A percentile compares a stretch with the other conserved stretches of the same genome.
phyloP scores from a whole-genome alignment of 176 grass and related monocot genomes.

The Canna indica region DNA sequence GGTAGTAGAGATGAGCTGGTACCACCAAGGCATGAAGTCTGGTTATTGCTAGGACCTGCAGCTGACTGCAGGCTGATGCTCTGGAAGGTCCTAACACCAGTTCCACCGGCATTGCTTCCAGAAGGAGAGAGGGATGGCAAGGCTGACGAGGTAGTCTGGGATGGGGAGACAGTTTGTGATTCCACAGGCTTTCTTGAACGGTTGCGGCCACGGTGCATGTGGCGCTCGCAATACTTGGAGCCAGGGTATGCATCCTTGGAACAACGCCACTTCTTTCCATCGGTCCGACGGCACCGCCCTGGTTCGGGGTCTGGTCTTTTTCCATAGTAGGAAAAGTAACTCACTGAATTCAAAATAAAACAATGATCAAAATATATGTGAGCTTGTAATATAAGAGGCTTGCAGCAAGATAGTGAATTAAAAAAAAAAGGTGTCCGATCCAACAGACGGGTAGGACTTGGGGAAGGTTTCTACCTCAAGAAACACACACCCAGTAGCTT shows the following conservation, averaged over 20 bases:
- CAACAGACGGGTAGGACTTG: no score
- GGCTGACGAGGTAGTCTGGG: slow-evolving; percentile 44
- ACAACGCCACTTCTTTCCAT: slow-evolving; percentile 99
- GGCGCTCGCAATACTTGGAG: slow-evolving; percentile 99
- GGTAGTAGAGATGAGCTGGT: slow-evolving; percentile 47
- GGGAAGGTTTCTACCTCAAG: no score
- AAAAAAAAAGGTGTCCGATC: neutral
- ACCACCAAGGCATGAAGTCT: slow-evolving; percentile 50
- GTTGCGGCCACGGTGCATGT: slow-evolving; percentile 99
- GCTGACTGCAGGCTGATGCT: slow-evolving; percentile 31
- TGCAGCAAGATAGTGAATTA: neutral
- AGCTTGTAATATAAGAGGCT: neutral
- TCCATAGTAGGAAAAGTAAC: slow-evolving; percentile 91
- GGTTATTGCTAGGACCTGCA: slow-evolving; percentile 19
- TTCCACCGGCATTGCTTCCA: slow-evolving; percentile 14
- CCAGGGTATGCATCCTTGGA: slow-evolving; percentile 98
- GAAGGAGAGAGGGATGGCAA: slow-evolving; percentile 30
- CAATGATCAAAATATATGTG: neutral
- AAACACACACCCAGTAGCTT: no score
- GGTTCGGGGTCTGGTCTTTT: slow-evolving; percentile 97
- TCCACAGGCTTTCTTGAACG: slow-evolving; percentile 99
- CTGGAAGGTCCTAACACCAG: slow-evolving; percentile 16
- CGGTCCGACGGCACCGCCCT: slow-evolving; percentile 88
- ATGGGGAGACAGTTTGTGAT: slow-evolving; percentile 53
- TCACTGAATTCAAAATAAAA: slow-evolving; percentile 42